phyloP scores from a whole-genome alignment of 352 stramenopile genomes.

The Phytophthora macrochlamydospora region DNA sequence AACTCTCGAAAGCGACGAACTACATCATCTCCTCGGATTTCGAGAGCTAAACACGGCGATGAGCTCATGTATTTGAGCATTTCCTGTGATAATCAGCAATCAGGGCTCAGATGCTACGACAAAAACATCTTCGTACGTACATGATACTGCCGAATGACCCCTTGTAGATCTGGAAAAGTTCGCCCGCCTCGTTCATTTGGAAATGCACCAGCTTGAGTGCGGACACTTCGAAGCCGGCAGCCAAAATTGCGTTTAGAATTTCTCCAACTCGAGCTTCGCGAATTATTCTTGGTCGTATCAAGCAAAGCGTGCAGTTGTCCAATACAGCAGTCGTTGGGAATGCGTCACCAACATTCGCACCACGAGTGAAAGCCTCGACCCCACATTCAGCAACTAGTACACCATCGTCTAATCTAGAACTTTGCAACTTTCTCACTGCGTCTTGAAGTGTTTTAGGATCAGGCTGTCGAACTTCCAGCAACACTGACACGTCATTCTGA shows the following conservation, averaged over 20 bases:
- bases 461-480: conserved; percentile 50
- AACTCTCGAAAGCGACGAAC: conserved; percentile 83
- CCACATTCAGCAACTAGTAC: conserved; percentile 33
- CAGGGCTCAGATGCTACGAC: background rate
- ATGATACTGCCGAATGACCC: conserved; percentile 75
- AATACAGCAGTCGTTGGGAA: conserved; percentile 60
- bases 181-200: conserved; percentile 73
- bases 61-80: conserved; percentile 92
- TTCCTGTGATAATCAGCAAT: conserved; percentile 39
- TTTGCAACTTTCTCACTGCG: conserved; percentile 7
- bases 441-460: conserved; percentile 17
- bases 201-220: conserved; percentile 88
- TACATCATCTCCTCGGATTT: conserved; percentile 87
- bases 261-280: conserved; percentile 66
- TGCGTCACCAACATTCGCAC: conserved; percentile 1
- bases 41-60: conserved; percentile 86
- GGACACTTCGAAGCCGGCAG: conserved; percentile 88
- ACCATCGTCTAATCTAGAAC: conserved; percentile 10
- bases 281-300: conserved; percentile 65
- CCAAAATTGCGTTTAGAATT: conserved; percentile 84
- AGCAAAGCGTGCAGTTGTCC: conserved; percentile 68
- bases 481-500: conserved; percentile 53
- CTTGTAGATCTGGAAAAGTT: conserved; percentile 93
- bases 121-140: conserved; percentile 28
- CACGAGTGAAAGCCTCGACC: conserved; percentile 22